Evolutionary conservation across 2,329 filamentous ascomycete genomes (phyloP), one percentile per base, ranked within the genome.

Genomic region (Elsinoe ampelina): DNA sequence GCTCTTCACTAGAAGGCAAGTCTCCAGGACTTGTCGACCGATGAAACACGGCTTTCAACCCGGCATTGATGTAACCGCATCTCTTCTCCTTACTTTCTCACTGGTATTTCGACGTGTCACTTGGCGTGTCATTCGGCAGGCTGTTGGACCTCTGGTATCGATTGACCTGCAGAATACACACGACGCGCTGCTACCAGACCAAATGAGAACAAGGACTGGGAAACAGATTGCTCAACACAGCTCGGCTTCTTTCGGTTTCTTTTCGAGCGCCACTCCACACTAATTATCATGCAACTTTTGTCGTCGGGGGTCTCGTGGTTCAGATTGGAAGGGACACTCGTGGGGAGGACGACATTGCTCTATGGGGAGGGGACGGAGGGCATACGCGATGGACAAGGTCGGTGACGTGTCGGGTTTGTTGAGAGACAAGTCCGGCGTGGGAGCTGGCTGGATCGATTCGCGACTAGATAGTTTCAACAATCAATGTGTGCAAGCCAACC

Each of bases 51-150:
- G 32, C 34, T 35, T 35, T 26, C 35, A 73, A 72, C 66, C 69
- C 71, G 70, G 71, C 71, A 69, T 63, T 65, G 71, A 70, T 67
- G 70, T 72, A 69, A 69, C 38, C 47, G 61, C 61, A 66, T 67
- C 60, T 60, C 62, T 57, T 62, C 65, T 71, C 69, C 70, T 66
- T 68, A 68, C 69, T 61, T 67, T 64, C 59, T 62, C 26, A 30
- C 66, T 66, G 64, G 45, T 61, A 58, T 22, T 58, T 58, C 58
- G 68, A 67, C 66, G 68, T 68, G 68, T 68, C 68, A 70, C 67
- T 69, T 67, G 68, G 68, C 68, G 68, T 68, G 68, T 68, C 68
- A 70, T 67, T 69, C 67, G 68, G 68, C 68, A 70, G 68, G 66
- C 57, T 66, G 67, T 67, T 58, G 62, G 63, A 60, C 59, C 58